phyloP scores from a whole-genome alignment of 352 stramenopile species.

The Pythium aquatile region DNA sequence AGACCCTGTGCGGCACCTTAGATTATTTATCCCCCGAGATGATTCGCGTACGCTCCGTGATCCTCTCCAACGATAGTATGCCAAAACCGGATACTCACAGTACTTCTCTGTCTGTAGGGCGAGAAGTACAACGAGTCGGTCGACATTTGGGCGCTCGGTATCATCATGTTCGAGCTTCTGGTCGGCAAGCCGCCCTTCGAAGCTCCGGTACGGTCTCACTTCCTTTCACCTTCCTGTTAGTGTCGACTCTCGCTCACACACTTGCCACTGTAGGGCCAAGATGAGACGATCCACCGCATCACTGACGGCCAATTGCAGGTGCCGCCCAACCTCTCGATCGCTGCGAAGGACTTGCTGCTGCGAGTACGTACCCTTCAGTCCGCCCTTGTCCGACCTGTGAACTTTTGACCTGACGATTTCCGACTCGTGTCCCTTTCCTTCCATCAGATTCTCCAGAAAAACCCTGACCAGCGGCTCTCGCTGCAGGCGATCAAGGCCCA shows the following conservation, averaged over 20 bases:
- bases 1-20: slow-evolving; percentile 98
- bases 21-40: slow-evolving; percentile 99
- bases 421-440: not conserved
- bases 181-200: slow-evolving; percentile 98
- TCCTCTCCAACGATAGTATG: not conserved
- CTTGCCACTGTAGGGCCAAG: slow-evolving; percentile 77
- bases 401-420: not conserved
- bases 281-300: slow-evolving; percentile 96
- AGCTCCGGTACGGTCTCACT: slow-evolving; percentile 57
- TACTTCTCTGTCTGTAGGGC: slow-evolving; percentile 36
- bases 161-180: slow-evolving; percentile 98
- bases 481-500: slow-evolving; percentile 75
- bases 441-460: slow-evolving; percentile 71
- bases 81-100: not conserved
- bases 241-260: not conserved
- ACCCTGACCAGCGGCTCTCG: slow-evolving; percentile 52
- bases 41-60: slow-evolving; percentile 79
- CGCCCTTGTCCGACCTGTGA: not conserved
- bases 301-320: slow-evolving; percentile 72
- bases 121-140: slow-evolving; percentile 97
- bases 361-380: slow-evolving; percentile 33
- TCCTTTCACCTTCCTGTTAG: not conserved
- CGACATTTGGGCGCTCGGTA: slow-evolving; percentile 99
- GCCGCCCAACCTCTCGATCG: slow-evolving; percentile 64
- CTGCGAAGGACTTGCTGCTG: slow-evolving; percentile 72